Evolutionary conservation across 2,329 filamentous ascomycete genomes (phyloP), one percentile per base, ranked within the genome.

Genomic region (Nectriaceae sp.): DNA sequence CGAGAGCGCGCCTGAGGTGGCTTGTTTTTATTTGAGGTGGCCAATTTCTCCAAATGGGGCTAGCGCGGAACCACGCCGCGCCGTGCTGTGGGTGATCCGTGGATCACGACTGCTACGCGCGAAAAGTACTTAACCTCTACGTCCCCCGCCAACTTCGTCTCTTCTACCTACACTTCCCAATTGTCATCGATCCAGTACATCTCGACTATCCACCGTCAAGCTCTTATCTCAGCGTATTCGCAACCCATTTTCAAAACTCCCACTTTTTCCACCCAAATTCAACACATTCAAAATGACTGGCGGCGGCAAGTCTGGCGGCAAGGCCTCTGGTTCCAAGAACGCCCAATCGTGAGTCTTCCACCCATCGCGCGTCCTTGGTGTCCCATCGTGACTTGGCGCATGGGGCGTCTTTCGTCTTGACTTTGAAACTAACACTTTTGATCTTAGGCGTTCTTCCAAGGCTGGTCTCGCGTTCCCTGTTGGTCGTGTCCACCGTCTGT

Each of bases 271-370:
- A 42, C 19, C 41, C 21, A 37, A 57, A 21, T 40, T 44, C 41
- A 24, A 64, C 29, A 69, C 61, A 63, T 68, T 83, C 87, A 97
- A 90, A 89, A 99, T 99, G 94, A 96, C 94, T 90, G 93, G 93
- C 85, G 93, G 93, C 78, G 94, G 94, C 78, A 99, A 99, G 82
- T 97, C 93, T 80, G 94, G 94, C 78, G 94, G 94, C 87, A 97
- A 97, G 88, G 92, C 93, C 82, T 93, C 89, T 80, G 91, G 92
- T 81, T 88, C 89, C 82, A 99, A 99, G 90, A 96, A 89, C 83
- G 89, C 94, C 71, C 94, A 97, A 84, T 97, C 92, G 94, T 97
- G 80, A 86, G 92, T 37, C 38, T 38, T 45, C 44, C 20, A 5
- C 5, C 13, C 21, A 31, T 16, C 43, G 44, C 53, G 47, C 37